These are phyloP conservation scores for Lepiota brunneoincarnata DNA, from an alignment of 768 basidiomycete genomes.

Conservation along the genomic window DNA sequence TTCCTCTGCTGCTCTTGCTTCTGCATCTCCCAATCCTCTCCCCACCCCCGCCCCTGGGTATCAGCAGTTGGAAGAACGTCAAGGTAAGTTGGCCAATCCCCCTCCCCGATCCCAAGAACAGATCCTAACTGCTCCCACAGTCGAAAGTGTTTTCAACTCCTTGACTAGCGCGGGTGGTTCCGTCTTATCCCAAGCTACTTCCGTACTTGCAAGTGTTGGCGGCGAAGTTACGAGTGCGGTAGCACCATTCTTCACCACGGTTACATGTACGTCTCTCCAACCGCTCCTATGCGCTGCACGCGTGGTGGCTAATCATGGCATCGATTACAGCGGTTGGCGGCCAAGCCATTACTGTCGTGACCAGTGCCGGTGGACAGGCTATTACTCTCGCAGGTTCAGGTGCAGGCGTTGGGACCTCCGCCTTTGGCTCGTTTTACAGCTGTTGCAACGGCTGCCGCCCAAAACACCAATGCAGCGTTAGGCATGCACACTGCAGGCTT, in stretches of 20 bases:
- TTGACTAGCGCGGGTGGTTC: conserved; percentile 30
- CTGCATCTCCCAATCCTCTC: conserved; percentile 30
- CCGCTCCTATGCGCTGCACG: conserved; percentile 17
- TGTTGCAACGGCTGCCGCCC: conserved; percentile 35
- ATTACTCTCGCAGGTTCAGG: conserved; percentile 53
- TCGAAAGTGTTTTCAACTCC: conserved; percentile 13
- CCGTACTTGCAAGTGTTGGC: conserved; percentile 22
- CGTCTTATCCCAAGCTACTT: conserved; percentile 33
- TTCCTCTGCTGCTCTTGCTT: conserved; percentile 28
- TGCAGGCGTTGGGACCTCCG: conserved; percentile 42
- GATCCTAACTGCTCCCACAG: conserved; percentile 29
- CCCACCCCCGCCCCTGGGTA: conserved; percentile 19
- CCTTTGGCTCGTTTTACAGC: conserved; percentile 54
- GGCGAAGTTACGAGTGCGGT: conserved; percentile 28
- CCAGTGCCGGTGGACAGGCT: conserved; percentile 54
- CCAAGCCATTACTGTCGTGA: conserved; percentile 50
- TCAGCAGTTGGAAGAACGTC: conserved; percentile 33
- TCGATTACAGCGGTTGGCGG: conserved; percentile 48
- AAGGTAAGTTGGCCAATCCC: conserved; percentile 28
- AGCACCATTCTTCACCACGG: conserved; percentile 30
- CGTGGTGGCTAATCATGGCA: neutral
- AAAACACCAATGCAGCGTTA: conserved; percentile 15
- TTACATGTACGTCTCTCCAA: conserved; percentile 37
- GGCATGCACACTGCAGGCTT: conserved; percentile 23
- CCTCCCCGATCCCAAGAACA: neutral